Conservation (phyloP, 805 yeast genomes). For the Priceomyces fermenticarens region DNA sequence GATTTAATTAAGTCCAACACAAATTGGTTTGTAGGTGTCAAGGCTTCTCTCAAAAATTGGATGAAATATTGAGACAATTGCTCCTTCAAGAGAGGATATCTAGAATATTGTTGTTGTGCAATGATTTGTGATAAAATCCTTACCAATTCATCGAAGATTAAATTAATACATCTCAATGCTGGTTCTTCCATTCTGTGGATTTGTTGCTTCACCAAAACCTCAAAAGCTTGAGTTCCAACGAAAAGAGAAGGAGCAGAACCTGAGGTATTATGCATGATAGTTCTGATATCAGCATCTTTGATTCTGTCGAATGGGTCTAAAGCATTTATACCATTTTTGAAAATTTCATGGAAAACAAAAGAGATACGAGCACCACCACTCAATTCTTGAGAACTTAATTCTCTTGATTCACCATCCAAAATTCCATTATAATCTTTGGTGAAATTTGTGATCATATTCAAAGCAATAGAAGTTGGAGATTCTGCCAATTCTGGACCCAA, state of each 20-base stretch:
- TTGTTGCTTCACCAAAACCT: slow-evolving; percentile 91
- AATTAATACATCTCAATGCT: slow-evolving; percentile 77
- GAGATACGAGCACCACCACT: slow-evolving; percentile 98
- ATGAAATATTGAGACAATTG: slow-evolving; percentile 78
- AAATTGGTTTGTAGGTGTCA: slow-evolving; percentile 81
- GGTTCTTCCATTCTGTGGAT: slow-evolving; percentile 95
- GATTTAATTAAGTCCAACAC: slow-evolving; percentile 79
- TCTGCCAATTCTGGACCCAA: slow-evolving; percentile 90
- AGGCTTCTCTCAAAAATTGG: slow-evolving; percentile 72
- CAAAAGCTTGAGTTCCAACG: slow-evolving; percentile 97
- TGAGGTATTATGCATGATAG: slow-evolving; percentile 93
- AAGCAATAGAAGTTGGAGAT: slow-evolving; percentile 83
- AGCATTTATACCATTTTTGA: slow-evolving; percentile 85
- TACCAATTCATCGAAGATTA: slow-evolving; percentile 91
- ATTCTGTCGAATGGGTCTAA: slow-evolving; percentile 96
- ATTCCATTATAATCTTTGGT: slow-evolving; percentile 88
- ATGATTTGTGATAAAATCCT: slow-evolving; percentile 84
- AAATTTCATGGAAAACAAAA: slow-evolving; percentile 95
- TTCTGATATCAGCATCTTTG: slow-evolving; percentile 92
- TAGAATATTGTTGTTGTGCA: slow-evolving; percentile 73
- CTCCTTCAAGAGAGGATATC: slow-evolving; percentile 90
- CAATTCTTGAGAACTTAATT: slow-evolving; percentile 81
- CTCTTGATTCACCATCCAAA: slow-evolving; percentile 89
- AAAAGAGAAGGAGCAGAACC: slow-evolving; percentile 95
- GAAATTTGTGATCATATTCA: slow-evolving; percentile 88